phyloP scores from a whole-genome alignment of 768 basidiomycete species.

The Collybia sp. region DNA sequence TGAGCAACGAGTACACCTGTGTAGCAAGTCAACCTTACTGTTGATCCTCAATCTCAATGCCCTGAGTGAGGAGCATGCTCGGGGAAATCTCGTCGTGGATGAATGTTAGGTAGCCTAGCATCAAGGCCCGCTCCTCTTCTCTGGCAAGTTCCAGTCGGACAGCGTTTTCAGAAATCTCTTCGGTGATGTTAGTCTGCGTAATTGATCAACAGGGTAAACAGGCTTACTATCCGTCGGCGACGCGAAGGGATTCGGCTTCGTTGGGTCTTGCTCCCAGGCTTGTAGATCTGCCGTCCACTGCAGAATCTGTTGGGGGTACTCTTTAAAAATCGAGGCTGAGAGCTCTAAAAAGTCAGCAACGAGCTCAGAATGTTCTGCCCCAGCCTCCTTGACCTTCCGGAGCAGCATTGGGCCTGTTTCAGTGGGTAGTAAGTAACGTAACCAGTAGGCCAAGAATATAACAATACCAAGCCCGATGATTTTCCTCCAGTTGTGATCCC shows the following conservation, averaged over 20 bases:
- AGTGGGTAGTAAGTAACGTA: no score
- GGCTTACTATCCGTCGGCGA: no score
- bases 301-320: background rate
- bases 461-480: no score
- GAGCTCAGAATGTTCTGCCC: background rate
- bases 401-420: background rate
- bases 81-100: conserved; percentile 8
- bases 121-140: conserved; percentile 5
- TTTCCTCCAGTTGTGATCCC: no score
- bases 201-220: no score
- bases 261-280: background rate
- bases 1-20: background rate
- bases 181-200: no score
- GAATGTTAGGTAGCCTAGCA: background rate
- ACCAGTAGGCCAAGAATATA: no score
- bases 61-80: conserved; percentile 19
- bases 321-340: background rate
- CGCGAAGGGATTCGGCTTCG: background rate
- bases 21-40: conserved; percentile 18
- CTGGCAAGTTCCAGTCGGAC: conserved; percentile 7
- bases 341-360: background rate
- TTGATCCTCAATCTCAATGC: conserved; percentile 26
- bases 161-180: conserved; percentile 2
- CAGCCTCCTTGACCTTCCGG: background rate
- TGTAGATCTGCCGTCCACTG: background rate